Evolutionary conservation across 305 asterid genomes (phyloP), one percentile per base, ranked within the genome.

Genomic region (Andrographis paniculata): DNA sequence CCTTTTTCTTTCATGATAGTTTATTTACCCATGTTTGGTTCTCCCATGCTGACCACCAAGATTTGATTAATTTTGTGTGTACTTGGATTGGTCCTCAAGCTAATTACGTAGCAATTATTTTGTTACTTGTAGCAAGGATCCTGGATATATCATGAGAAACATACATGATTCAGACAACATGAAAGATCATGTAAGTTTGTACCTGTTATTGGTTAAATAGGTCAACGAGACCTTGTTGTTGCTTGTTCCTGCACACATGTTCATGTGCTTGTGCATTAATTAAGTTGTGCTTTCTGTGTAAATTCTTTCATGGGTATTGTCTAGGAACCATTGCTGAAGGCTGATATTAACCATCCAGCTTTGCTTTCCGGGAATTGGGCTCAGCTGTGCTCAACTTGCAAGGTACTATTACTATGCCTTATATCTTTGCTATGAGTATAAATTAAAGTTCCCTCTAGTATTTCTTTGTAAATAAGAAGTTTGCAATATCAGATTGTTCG

Each of bases 371-470:
- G 96, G 52, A 86, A 91, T 56, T 91, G 98, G 98, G 71, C 94
- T 65, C 98, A 82, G 72, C 96, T 91, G 59, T 91, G 98, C 61
- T 68, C 96, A 63, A 86, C 99, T 24, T 91, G 99, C 93, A 91
- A 86, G 96, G 99, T 91, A 58, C 49, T 67, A 27, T 17, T 52
- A 53, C 38, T 18, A 10, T 63, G 39, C 16, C 48, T 39, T 57
- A 50, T 18, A 23, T 40, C 31, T 48, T 1, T 21, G 14, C 20
- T 4, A 37, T 37, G 42, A 37, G 8, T 1, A 37, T 1, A 1
- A 14, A 0, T 13, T 3, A 13, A 13, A 37, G 31, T 50, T 51
- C 17, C 21, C 19, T 49, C 37, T 49, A 20, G 38, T 62, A 55
- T 57, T 50, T 52, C 43, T 51, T 43, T 17, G 17, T 21, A 20